phyloP scores from a whole-genome alignment of 305 asterid species.

The Ilex paraguariensis region DNA sequence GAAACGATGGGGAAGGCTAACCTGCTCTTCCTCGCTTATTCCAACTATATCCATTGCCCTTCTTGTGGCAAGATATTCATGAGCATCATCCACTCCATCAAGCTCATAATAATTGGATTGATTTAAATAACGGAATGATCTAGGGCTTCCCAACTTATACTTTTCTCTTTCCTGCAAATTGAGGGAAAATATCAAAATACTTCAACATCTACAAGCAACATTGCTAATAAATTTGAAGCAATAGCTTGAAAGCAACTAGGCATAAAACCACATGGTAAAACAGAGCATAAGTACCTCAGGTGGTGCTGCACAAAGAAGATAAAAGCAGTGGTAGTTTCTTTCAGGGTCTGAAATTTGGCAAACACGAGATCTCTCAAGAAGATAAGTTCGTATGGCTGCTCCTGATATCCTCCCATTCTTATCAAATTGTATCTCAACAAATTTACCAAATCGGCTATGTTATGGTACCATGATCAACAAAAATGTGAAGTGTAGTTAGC shows the following conservation, averaged over 20 bases:
- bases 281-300: constrained; percentile 55
- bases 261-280: constrained; percentile 14
- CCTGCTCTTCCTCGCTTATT: constrained; percentile 97
- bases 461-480: constrained; percentile 20
- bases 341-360: constrained; percentile 96
- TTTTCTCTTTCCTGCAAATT: constrained; percentile 73
- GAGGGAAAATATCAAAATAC: constrained; percentile 16
- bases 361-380: constrained; percentile 98
- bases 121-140: constrained; percentile 80
- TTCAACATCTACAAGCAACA: constrained; percentile 19
- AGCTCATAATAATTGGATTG: constrained; percentile 86
- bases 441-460: constrained; percentile 96
- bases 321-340: constrained; percentile 98
- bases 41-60: constrained; percentile 99
- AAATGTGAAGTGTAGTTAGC: constrained; percentile 10
- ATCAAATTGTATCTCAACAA: constrained; percentile 98
- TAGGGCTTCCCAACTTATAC: constrained; percentile 71
- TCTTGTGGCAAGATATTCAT: constrained; percentile 91
- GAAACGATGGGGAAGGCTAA: constrained; percentile 22
- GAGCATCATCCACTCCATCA: constrained; percentile 86
- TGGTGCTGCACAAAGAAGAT: constrained; percentile 97
- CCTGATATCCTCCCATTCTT: constrained; percentile 98
- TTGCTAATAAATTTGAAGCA: constrained; percentile 10
- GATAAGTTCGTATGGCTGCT: constrained; percentile 94
- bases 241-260: constrained; percentile 15